Percentiles rank a stretch among this genome's conserved stretches.
Evolutionary conservation across 768 basidiomycete genomes (phyloP).

Genomic region (Lactifluus subvellereus): DNA sequence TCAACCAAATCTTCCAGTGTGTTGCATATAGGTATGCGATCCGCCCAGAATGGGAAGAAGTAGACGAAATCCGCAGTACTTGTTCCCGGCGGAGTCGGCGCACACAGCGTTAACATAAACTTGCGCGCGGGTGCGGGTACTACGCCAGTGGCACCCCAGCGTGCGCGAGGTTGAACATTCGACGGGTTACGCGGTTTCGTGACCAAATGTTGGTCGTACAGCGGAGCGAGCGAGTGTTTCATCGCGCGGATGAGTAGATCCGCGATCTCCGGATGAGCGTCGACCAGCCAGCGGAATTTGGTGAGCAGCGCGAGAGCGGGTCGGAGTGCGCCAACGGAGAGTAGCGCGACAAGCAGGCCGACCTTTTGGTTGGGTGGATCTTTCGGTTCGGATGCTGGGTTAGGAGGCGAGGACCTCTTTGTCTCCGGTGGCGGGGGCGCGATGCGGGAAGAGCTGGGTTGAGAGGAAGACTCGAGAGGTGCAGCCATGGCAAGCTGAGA

Average conservation of each 20-base stretch:
- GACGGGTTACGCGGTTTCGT: conserved; percentile 56
- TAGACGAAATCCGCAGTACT: conserved; percentile 73
- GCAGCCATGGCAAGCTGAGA: conserved; percentile 84
- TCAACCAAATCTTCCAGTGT: conserved; percentile 63
- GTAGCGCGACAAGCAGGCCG: conserved; percentile 69
- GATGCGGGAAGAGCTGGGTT: conserved; percentile 37
- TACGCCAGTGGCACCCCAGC: conserved; percentile 56
- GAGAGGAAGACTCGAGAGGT: conserved; percentile 54
- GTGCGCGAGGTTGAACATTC: conserved; percentile 56
- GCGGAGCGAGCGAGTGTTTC: conserved; percentile 57
- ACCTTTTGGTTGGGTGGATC: conserved; percentile 67
- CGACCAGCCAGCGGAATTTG: conserved; percentile 79
- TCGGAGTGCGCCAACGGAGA: conserved; percentile 78
- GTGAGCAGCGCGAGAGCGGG: conserved; percentile 74
- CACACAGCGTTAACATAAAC: conserved; percentile 62
- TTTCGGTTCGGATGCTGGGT: conserved; percentile 35
- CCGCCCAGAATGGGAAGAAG: conserved; percentile 84
- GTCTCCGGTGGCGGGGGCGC: conserved; percentile 35
- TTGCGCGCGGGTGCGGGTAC: conserved; percentile 51
- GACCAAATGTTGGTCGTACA: conserved; percentile 51
- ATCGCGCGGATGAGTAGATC: conserved; percentile 80
- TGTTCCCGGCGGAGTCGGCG: conserved; percentile 79
- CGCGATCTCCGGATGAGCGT: conserved; percentile 75
- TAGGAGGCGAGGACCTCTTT: conserved; percentile 29
- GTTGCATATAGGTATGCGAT: conserved; percentile 60